Conservation (phyloP, 179 eudicot species). For the Dionaea muscipula region DNA sequence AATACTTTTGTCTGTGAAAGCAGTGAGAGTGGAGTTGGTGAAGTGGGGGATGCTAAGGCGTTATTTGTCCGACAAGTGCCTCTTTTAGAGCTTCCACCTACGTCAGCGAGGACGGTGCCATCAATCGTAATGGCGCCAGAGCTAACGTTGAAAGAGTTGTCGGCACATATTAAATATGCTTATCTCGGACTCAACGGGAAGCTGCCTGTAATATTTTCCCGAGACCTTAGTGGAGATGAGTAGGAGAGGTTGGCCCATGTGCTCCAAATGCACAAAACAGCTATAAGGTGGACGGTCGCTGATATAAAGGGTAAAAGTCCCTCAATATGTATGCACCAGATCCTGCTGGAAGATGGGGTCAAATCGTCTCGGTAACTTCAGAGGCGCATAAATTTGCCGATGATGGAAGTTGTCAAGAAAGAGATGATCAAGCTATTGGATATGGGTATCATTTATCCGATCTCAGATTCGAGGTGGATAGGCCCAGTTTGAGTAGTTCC, state of each 20-base stretch:
- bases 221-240: too few species aligned
- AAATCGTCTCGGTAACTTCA: neutral
- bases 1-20: too few species aligned
- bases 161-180: too few species aligned
- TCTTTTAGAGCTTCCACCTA: too few species aligned
- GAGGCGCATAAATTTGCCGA: neutral
- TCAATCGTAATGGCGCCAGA: too few species aligned
- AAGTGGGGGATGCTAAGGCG: too few species aligned
- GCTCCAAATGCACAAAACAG: neutral
- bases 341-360: neutral
- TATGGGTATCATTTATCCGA: neutral
- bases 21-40: too few species aligned
- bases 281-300: conserved; percentile 3
- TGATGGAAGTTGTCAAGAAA: neutral
- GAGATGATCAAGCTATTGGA: neutral
- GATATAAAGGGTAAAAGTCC: conserved; percentile 7
- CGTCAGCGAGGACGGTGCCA: too few species aligned
- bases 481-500: neutral
- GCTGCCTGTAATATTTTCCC: too few species aligned
- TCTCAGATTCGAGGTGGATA: neutral
- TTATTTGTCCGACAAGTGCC: too few species aligned
- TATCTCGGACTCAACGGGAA: too few species aligned
- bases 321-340: neutral
- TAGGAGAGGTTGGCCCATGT: neutral
- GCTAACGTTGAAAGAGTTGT: too few species aligned